Conservation (phyloP, 2,329 filamentous ascomycete species). For the Exophiala alcalophila region DNA sequence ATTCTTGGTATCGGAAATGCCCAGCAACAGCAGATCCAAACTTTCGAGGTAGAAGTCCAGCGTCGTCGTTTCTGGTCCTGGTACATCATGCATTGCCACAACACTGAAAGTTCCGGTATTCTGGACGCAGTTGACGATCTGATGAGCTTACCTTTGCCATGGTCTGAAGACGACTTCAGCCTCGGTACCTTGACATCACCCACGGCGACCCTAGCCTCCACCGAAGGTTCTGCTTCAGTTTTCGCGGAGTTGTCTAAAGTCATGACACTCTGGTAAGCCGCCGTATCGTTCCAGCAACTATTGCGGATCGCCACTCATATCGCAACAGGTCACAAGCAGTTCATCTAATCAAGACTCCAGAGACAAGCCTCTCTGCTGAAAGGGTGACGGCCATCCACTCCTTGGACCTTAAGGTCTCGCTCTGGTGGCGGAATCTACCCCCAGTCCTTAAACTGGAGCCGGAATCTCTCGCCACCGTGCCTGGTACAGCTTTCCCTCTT, state of each 20-base stretch:
- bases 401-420: slow-evolving; percentile 1
- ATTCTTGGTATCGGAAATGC: slow-evolving; percentile 1
- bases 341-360: neutral
- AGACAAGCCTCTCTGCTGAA: neutral
- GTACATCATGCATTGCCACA: slow-evolving; percentile 10
- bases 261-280: slow-evolving; percentile 9
- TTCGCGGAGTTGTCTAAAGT: slow-evolving; percentile 4
- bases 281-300: neutral
- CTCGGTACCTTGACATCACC: neutral
- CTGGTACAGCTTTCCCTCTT: neutral
- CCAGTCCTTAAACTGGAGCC: neutral
- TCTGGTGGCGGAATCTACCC: slow-evolving; percentile 6
- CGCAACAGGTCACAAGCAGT: neutral
- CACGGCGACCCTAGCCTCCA: neutral
- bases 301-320: neutral
- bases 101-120: neutral
- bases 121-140: neutral
- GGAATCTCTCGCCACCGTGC: too few species aligned
- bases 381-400: slow-evolving; percentile 6
- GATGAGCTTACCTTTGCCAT: slow-evolving; percentile 2
- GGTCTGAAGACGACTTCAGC: slow-evolving; percentile 6
- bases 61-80: slow-evolving; percentile 11
- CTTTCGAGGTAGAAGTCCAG: slow-evolving; percentile 1
- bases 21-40: neutral
- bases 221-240: slow-evolving; percentile 3